These are phyloP conservation scores for Rhododendron griersonianum DNA, from an alignment of 148 eudicot species.

Conservation along the genomic window DNA sequence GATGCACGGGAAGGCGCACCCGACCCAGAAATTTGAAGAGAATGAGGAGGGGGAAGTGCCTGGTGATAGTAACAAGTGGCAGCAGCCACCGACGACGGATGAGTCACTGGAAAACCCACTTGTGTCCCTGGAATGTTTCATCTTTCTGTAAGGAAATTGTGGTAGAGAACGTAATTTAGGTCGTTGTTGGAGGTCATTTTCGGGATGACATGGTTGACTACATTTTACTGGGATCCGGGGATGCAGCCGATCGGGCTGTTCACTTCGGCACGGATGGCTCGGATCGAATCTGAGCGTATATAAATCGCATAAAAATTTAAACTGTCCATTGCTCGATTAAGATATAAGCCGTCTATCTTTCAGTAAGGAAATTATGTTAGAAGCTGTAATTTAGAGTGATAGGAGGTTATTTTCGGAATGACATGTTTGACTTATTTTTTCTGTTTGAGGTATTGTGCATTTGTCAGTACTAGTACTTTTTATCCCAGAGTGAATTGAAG, in stretches of 20 bases:
- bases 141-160: slow-evolving; percentile 10
- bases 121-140: slow-evolving; percentile 27
- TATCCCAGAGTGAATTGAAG: no score
- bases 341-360: not conserved
- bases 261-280: no score
- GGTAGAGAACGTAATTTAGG: not conserved
- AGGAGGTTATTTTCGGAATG: slow-evolving; percentile 1
- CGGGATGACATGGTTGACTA: not conserved
- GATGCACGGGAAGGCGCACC: not conserved
- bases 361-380: not conserved
- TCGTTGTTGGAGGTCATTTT: not conserved
- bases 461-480: no score
- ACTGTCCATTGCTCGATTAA: no score
- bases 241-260: no score
- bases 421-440: not conserved
- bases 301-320: no score
- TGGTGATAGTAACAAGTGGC: not conserved
- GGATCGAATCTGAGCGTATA: no score
- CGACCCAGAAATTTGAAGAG: slow-evolving; percentile 9
- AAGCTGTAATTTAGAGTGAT: not conserved
- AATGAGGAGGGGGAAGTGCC: not conserved
- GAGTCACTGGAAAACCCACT: slow-evolving; percentile 26
- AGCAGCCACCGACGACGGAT: not conserved
- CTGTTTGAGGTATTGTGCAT: not conserved
- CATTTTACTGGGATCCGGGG: not conserved